Base-by-base conservation (phyloP, 2,329 filamentous ascomycete species). In the Alternaria novae-zelandiae region DNA sequence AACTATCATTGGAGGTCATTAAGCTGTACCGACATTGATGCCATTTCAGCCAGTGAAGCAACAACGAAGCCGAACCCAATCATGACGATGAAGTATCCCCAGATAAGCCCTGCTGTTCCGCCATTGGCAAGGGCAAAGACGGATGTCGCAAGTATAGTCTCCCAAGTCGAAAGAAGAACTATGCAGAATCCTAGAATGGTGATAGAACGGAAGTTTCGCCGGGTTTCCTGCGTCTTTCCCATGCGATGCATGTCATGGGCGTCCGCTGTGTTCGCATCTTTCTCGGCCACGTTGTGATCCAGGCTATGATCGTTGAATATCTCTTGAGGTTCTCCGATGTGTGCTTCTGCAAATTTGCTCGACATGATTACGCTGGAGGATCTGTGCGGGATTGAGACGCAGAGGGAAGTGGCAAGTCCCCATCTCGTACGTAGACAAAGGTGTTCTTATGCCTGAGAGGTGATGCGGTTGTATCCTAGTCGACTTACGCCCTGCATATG, bases 31-130 rank as follows among this genome's bases (percentile, higher is more conserved):
- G 54, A 71, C 78, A 80, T 79, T 0, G 77, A 80, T 2, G 71
- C 77, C 76, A 80, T 78, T 30, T 78, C 76, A 17, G 75, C 74
- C 28, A 76, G 57, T 1, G 70, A 73, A 2, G 67, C 62, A 3
- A 59, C 64, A 2, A 76, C 74, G 26, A 69, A 74, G 6, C 67
- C 65, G 23, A 75, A 71, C 4, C 73, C 70, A 2, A 74, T 49
- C 63, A 70, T 70, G 10, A 65, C 63, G 15, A 76, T 70, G 3
- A 75, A 53, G 30, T 72, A 76, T 5, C 67, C 68, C 69, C 74
- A 78, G 5, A 78, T 77, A 26, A 76, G 28, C 4, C 75, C 76
- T 11, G 75, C 73, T 7, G 74, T 72, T 3, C 76, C 76, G 8
- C 75, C 74, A 32, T 77, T 71, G 25, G 61, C 54, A 6, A 78